Evolutionary conservation across 108 stramenopile species (phyloP), one percentile per base, ranked within the genome.

Genomic region (Conticribra weissflogii): DNA sequence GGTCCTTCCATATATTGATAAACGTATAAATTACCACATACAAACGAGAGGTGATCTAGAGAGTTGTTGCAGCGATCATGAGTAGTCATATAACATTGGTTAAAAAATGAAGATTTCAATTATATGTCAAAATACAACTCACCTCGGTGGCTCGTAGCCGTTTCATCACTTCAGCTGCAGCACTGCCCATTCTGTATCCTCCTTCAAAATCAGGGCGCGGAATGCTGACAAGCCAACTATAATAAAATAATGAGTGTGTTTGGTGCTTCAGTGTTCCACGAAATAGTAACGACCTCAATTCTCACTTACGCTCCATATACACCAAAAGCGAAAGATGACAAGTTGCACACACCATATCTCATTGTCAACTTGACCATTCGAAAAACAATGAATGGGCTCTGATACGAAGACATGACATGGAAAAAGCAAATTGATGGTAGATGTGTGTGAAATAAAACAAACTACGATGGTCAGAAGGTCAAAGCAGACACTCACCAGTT

Each of bases 311-410:
- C 63, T 67, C 69, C 80, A 74, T 74, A 82, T 2, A 63, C 62
- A 0, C 67, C 72, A 50, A 76, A 76, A 34, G 53, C 68, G 61
- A 71, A 59, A 12, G 76, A 23, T 48, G 74, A 52, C 14, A 73
- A 54, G 31, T 68, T 59, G 28, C 45, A 68, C 3, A 80, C 29
- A 22, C 71, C 66, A 59, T 36, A 41, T 27, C 55, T 32, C 17
- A 83, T 49, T 4, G 82, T 70, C 32, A 83, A 58, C 5, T 71
- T 58, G 27, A 83, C 57, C 82, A 83, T 79, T 23, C 82, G 73
- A 46, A 79, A 72, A 3, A 74, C 54, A 30, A 79, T 22, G 19
- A 83, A 25, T 0, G 78, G 78, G 31, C 56, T 31, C 22, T 75
- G 21, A 5, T 47, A 28, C 14, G 64, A 57, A 31, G 59, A 70